Base-by-base conservation (phyloP, 805 yeast genomes). In the Metschnikowia drakensbergensis region DNA sequence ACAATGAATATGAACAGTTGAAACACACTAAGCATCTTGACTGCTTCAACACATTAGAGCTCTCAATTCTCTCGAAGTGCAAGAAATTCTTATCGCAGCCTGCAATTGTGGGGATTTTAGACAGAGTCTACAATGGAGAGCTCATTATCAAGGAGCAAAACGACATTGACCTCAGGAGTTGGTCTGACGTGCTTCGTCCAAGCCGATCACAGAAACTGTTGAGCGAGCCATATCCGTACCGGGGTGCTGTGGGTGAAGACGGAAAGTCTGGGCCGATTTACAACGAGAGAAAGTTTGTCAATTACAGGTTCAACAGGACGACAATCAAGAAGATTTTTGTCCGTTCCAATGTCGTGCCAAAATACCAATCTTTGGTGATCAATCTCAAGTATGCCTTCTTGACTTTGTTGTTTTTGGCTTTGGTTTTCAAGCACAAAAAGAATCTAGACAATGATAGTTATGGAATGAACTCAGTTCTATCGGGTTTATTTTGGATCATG, bases 81-180 rank as follows among this genome's bases (percentile, higher is more conserved):
- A 80, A 79, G 54, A 66, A 66, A 53, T 72, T 80, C 50, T 61
- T 80, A 41, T 72, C 81, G 3, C 82, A 79, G 57, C 83, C 83
- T 1, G 69, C 76, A 4, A 70, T 79, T 2, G 68, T 72, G 4
- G 69, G 73, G 29, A 71, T 77, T 5, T 55, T 79, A 34, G 73
- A 74, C 43, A 72, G 76, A 42, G 70, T 80, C 31, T 79, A 81
- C 70, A 72, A 73, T 49, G 84, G 84, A 0, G 77, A 76, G 29
- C 64, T 80, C 26, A 74, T 67, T 45, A 37, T 66, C 58, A 61
- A 69, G 61, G 60, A 70, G 59, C 52, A 61, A 58, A 26, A 71
- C 60, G 58, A 58, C 65, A 22, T 48, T 54, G 48, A 29, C 17
- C 31, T 42, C 1, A 44, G 42, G 6, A 29, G 26, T 13, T 45